Conservation (phyloP, 805 yeast species). For the Jamesozyma hellenica region DNA sequence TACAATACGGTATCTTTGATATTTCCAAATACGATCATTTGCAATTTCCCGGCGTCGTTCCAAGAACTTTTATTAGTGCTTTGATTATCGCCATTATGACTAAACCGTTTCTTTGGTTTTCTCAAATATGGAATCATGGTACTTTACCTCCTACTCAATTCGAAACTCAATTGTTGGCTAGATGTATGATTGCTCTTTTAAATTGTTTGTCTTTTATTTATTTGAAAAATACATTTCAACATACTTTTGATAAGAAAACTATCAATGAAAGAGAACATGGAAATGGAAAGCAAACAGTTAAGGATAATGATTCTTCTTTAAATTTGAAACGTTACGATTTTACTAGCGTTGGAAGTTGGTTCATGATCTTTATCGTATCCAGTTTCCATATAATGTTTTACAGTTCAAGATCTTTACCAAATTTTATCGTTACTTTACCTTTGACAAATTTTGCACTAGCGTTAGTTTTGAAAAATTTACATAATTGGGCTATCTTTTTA, state of each 20-base stretch:
- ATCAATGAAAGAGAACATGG: conserved; percentile 9
- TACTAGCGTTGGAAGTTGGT: conserved; percentile 43
- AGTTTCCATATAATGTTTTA: conserved; percentile 80
- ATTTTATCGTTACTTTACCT: conserved; percentile 68
- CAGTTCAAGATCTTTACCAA: conserved; percentile 81
- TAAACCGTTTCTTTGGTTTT: conserved; percentile 29
- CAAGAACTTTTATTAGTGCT: conserved; percentile 74
- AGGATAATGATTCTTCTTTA: not conserved
- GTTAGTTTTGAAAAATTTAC: conserved; percentile 40
- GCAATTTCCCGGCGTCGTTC: conserved; percentile 80
- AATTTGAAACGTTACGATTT: not conserved
- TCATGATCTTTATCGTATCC: conserved; percentile 43
- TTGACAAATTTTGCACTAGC: conserved; percentile 48
- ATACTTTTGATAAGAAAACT: conserved; percentile 9
- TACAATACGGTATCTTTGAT: conserved; percentile 45
- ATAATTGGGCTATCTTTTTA: conserved; percentile 39
- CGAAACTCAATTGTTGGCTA: conserved; percentile 42
- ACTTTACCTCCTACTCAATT: conserved; percentile 32
- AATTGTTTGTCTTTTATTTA: conserved; percentile 46
- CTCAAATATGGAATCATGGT: conserved; percentile 6
- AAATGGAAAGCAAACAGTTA: conserved; percentile 8
- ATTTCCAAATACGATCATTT: conserved; percentile 56
- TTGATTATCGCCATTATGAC: conserved; percentile 40
- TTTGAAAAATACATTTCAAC: conserved; percentile 37
- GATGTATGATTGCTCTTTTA: conserved; percentile 53